phyloP scores from a whole-genome alignment of 2,329 filamentous ascomycete genomes.

The Trichoderma sp. region DNA sequence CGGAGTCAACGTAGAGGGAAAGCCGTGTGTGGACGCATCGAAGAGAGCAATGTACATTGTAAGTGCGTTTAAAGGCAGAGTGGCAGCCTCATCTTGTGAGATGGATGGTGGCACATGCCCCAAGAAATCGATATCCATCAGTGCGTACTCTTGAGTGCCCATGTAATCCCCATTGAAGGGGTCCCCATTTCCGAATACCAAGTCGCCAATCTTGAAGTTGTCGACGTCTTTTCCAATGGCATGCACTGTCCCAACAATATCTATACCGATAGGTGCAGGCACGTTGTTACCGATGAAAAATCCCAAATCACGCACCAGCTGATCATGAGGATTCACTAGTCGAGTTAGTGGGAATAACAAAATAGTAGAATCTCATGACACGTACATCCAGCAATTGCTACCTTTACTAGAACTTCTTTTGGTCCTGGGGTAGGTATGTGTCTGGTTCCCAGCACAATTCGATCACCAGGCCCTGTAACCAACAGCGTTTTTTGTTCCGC shows the following conservation, averaged over 20 bases:
- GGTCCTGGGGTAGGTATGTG: not conserved
- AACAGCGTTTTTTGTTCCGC: slow-evolving; percentile 3
- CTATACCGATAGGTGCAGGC: not conserved
- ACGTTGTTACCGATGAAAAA: not conserved
- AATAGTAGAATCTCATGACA: not conserved
- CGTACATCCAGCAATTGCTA: not conserved
- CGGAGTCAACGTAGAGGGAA: not conserved
- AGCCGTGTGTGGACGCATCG: not conserved
- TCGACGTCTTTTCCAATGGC: not conserved
- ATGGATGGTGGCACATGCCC: not conserved
- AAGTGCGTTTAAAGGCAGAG: not conserved
- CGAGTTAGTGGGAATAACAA: not conserved
- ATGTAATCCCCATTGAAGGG: not conserved
- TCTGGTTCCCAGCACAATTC: not conserved
- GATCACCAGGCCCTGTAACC: not conserved
- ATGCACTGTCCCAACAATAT: not conserved
- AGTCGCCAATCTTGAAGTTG: not conserved
- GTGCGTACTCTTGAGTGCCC: slow-evolving; percentile 9
- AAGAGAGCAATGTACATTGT: slow-evolving; percentile 13
- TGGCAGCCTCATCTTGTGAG: slow-evolving; percentile 3
- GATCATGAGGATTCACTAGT: not conserved
- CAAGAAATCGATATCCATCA: not conserved
- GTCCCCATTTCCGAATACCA: slow-evolving; percentile 3
- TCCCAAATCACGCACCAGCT: not conserved
- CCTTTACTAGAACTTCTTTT: slow-evolving; percentile 1